Conservation (phyloP, 495 filamentous ascomycete genomes). For the Penicillium robsamsonii region DNA sequence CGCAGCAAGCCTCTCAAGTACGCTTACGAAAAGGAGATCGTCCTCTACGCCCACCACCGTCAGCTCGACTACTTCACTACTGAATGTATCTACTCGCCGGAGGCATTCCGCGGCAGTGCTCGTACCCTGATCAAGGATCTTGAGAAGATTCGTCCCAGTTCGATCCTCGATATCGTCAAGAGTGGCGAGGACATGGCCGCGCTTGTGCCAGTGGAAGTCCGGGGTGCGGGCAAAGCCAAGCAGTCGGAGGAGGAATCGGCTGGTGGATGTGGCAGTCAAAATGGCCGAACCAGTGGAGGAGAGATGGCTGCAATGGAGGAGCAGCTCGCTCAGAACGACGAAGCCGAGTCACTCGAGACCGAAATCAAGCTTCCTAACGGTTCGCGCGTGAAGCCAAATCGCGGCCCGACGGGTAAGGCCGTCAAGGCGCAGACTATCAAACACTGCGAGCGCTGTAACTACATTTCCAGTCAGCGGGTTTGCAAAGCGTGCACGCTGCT, state of each 20-base stretch:
- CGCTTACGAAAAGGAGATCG: constrained; percentile 98
- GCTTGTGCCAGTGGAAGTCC: constrained; percentile 65
- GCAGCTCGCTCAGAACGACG: constrained; percentile 66
- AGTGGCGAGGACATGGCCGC: constrained; percentile 96
- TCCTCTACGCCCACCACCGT: constrained; percentile 94
- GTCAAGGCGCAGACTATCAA: constrained; percentile 70
- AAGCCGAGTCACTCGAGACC: constrained; percentile 62
- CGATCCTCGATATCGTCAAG: constrained; percentile 89
- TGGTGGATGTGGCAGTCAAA: constrained; percentile 74
- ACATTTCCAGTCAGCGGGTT: constrained; percentile 90
- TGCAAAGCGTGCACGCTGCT: constrained; percentile 93
- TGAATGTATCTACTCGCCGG: constrained; percentile 96
- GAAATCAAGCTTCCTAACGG: constrained; percentile 58
- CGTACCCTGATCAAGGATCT: constrained; percentile 90
- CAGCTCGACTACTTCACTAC: constrained; percentile 97
- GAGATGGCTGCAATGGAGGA: constrained; percentile 96
- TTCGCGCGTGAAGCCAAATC: constrained; percentile 15
- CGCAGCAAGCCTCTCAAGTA: constrained; percentile 96
- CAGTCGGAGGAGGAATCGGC: constrained; percentile 52
- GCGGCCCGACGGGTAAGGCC: constrained; percentile 28
- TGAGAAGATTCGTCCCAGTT: constrained; percentile 87
- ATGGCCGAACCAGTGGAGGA: constrained; percentile 65
- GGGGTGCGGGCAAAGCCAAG: constrained; percentile 25
- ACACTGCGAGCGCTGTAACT: constrained; percentile 83
- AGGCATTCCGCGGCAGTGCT: constrained; percentile 94